Evolutionary conservation across 1,284 basidiomycete genomes (phyloP).

Genomic region (Trichosporon sp.): DNA sequence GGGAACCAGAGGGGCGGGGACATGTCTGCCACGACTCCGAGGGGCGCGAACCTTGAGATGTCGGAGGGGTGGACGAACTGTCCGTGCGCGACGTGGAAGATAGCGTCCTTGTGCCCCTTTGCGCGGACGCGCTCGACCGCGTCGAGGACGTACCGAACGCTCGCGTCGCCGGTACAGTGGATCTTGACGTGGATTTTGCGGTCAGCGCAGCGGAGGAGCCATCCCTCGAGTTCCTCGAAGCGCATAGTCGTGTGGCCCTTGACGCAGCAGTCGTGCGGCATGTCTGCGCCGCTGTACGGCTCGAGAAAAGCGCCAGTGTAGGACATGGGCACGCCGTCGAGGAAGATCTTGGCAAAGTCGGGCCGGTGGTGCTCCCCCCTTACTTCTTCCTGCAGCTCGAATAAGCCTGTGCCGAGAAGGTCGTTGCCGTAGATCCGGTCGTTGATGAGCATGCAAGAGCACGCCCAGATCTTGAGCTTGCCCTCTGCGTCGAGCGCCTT

Average conservation of each 20-base stretch:
- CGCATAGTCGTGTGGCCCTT: slow-evolving; percentile 8
- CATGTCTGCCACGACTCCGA: slow-evolving; percentile 7
- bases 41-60: neutral
- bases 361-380: neutral
- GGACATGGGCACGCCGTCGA: slow-evolving; percentile 6
- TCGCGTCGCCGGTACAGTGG: slow-evolving; percentile 5
- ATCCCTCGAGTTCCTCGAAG: slow-evolving; percentile 3
- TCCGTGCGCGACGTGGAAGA: slow-evolving; percentile 6
- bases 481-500: slow-evolving; percentile 6
- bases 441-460: slow-evolving; percentile 7
- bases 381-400: neutral
- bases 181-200: slow-evolving; percentile 7
- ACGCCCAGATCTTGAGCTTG: slow-evolving; percentile 2
- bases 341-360: slow-evolving; percentile 11
- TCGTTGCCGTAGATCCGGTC: slow-evolving; percentile 4
- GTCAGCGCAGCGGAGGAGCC: slow-evolving; percentile 4
- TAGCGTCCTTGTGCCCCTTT: neutral
- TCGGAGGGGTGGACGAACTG: slow-evolving; percentile 3
- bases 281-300: neutral
- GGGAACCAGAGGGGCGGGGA: slow-evolving; percentile 4
- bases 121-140: slow-evolving; percentile 3
- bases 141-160: slow-evolving; percentile 7
- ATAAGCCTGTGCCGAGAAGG: neutral
- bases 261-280: neutral
- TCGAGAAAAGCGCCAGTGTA: slow-evolving; percentile 6